Evolutionary conservation across 306 rosid species (phyloP), one percentile per base, ranked within the genome.

Genomic region (Alnus glutinosa): DNA sequence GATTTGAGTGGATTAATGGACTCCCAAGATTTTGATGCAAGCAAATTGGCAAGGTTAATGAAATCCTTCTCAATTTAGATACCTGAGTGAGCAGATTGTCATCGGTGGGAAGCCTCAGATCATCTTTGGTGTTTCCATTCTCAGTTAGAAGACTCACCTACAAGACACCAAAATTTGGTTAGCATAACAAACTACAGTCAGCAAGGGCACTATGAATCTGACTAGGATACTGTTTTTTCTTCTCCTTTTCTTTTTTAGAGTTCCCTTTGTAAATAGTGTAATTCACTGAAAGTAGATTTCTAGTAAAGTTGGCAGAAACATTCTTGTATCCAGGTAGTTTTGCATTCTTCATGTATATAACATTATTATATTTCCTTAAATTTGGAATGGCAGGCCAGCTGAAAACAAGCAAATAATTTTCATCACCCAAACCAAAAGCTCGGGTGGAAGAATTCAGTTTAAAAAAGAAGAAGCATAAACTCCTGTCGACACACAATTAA

Each of bases 71-170:
- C 30, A 63, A 47, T 34, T 67, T 2, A 46, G 14, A 77, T 79
- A 87, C 94, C 94, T 90, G 89, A 59, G 87, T 47, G 57, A 90
- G 91, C 73, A 92, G 85, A 47, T 72, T 48, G 3, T 90, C 97
- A 74, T 92, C 94, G 36, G 92, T 90, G 55, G 94, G 94, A 86
- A 92, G 94, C 87, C 76, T 88, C 85, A 92, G 83, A 70, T 90
- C 97, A 84, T 92, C 97, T 88, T 88, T 88, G 74, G 92, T 92
- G 86, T 86, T 88, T 84, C 97, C 97, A 59, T 81, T 88, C 1
- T 92, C 91, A 82, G 92, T 88, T 74, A 87, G 70, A 55, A 92
- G 90, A 83, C 91, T 88, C 87, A 86, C 97, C 92, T 92, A 79
- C 79, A 82, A 61, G 64, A 55, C 58, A 44, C 47, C 34, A 19